Conservation (phyloP, 164 flowering plant species). For the Vitis rupestris region DNA sequence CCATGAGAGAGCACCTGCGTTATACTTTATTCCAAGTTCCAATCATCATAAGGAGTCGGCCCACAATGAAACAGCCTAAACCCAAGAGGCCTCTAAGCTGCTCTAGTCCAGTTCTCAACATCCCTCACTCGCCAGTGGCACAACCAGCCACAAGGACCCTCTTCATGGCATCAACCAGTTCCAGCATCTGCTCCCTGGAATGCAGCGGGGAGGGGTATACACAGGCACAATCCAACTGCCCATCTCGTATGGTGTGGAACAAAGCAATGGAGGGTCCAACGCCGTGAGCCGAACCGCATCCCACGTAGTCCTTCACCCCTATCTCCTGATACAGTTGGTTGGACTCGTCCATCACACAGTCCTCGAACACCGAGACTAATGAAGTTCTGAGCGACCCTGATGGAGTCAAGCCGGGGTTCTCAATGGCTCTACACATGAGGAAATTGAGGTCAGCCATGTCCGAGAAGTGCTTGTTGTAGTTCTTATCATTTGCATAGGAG, state of each 20-base stretch:
- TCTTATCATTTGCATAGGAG: slow-evolving; percentile 38
- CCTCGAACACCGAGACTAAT: slow-evolving; percentile 72
- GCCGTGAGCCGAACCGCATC: slow-evolving; percentile 73
- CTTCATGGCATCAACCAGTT: slow-evolving; percentile 58
- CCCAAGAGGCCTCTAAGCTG: no score
- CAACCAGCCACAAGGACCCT: slow-evolving; percentile 34
- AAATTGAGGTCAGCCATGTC: slow-evolving; percentile 69
- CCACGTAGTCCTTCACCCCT: slow-evolving; percentile 67
- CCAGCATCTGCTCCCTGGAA: slow-evolving; percentile 72
- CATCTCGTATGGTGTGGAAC: slow-evolving; percentile 65
- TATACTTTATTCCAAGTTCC: no score
- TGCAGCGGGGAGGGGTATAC: slow-evolving; percentile 81
- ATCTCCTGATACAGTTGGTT: slow-evolving; percentile 25
- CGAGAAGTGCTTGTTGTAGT: slow-evolving; percentile 58
- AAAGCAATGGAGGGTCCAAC: slow-evolving; percentile 74
- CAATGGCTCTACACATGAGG: slow-evolving; percentile 70
- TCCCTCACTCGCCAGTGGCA: no score
- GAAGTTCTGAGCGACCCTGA: slow-evolving; percentile 56
- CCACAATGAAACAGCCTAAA: no score
- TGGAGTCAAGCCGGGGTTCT: slow-evolving; percentile 60
- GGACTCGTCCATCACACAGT: slow-evolving; percentile 46
- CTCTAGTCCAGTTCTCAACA: no score
- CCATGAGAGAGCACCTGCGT: no score
- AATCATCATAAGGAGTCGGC: no score
- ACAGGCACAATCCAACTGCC: slow-evolving; percentile 58